These are phyloP conservation scores for Aspergillus tamarii DNA, from an alignment of 2,329 filamentous ascomycete genomes.

Conservation along the genomic window DNA sequence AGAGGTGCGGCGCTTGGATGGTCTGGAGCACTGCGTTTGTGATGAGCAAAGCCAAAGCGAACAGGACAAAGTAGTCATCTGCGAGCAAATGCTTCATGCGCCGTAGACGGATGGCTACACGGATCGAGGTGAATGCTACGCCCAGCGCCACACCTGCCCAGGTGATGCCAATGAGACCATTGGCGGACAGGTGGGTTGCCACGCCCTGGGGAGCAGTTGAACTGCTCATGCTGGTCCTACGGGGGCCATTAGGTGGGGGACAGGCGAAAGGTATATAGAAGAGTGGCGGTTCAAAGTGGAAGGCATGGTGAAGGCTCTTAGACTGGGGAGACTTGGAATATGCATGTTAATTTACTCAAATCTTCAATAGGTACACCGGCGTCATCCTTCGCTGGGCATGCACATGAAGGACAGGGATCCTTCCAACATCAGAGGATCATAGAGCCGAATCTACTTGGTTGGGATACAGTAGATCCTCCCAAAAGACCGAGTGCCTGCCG, in stretches of 20 bases:
- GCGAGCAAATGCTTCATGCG: constrained; percentile 19
- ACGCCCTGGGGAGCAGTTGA: constrained; percentile 10
- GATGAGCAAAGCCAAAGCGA: constrained; percentile 20
- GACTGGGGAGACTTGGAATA: not conserved
- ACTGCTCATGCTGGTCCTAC: constrained; percentile 5
- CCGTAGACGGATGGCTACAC: constrained; percentile 19
- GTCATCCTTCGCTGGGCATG: not conserved
- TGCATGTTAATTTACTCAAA: not conserved
- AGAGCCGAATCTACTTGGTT: not conserved
- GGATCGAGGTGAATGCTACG: constrained; percentile 18
- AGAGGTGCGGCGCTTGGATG: constrained; percentile 24
- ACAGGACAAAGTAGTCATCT: constrained; percentile 25
- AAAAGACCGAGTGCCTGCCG: not conserved
- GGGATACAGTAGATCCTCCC: not conserved
- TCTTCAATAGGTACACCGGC: not conserved
- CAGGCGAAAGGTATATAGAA: not conserved
- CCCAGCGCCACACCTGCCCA: constrained; percentile 24
- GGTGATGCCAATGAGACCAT: constrained; percentile 22
- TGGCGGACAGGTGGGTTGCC: constrained; percentile 16
- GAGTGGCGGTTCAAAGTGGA: not conserved
- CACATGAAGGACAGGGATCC: not conserved
- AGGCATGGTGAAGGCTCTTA: not conserved
- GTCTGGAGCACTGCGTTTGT: constrained; percentile 24
- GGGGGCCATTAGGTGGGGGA: not conserved
- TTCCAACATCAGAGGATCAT: not conserved